Base-by-base conservation (phyloP, 106 monocot species). In the Allium sativum region DNA sequence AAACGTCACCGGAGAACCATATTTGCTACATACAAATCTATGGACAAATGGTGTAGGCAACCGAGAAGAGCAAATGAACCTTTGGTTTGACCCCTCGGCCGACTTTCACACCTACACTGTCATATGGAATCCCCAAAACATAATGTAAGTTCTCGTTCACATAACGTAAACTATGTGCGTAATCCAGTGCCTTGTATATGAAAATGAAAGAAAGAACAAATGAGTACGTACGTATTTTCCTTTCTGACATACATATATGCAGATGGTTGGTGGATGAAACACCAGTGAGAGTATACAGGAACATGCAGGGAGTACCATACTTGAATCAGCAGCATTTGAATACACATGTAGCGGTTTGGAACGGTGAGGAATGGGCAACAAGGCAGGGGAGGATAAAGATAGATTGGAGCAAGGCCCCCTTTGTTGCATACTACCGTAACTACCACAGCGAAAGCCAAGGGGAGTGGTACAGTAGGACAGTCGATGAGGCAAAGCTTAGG, bases 91-190 rank as follows among this genome's bases (percentile, higher is more conserved):
- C 46, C 62, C 62, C 4, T 18, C 16, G 0, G 62, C 44, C 9
- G 62, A 62, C 62, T 62, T 62, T 19, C 62, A 62, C 45, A 62
- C 45, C 44, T 62, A 62, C 62, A 45, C 45, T 7, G 8, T 62
- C 20, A 9, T 62, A n/a, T 62, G 62, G 62, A 62, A 62, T 17
- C 62, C 62, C 12, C 44, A 62, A 7, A 44, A 62, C 18, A 62
- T 62, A 21, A 44, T 62, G 62, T 62, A 17, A 59, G 16, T 12
- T 42, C 10, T 42, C 42, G 10, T 15, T 8, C 42, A 42, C 15
- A 16, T 59, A 15, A 41, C 10, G 7, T 4, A 12, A 43, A 16
- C 42, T 15, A 42, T 1, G 11, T 50, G 48, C 8, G 48, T 50
- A 50, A 50, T 6, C 3, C 48, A 12, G 11, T 50, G 11, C 48